phyloP scores from a whole-genome alignment of 2,329 filamentous ascomycete species.

The Raffaelea arxii region DNA sequence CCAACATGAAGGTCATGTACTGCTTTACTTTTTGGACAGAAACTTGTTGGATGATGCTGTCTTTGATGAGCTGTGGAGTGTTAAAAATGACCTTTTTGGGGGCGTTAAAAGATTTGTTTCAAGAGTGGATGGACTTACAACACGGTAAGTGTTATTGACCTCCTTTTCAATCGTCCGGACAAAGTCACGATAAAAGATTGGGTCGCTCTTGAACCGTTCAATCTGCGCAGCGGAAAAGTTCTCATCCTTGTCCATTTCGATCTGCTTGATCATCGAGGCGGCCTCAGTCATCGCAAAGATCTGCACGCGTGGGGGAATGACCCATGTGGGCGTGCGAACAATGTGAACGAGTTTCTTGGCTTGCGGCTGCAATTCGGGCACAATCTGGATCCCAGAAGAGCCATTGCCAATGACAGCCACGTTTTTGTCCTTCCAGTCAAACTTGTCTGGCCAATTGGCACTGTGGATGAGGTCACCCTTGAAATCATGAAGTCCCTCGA shows the following conservation, averaged over 20 bases:
- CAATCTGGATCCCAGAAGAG: conserved; percentile 42
- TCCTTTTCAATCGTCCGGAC: conserved; percentile 36
- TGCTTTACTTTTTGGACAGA: conserved; percentile 29
- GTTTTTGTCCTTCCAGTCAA: conserved; percentile 38
- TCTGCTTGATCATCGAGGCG: conserved; percentile 24
- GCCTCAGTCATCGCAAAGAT: conserved; percentile 28
- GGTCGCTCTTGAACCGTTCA: conserved; percentile 34
- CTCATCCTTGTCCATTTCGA: conserved; percentile 31
- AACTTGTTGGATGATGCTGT: conserved; percentile 29
- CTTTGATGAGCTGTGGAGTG: conserved; percentile 25
- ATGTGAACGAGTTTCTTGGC: conserved; percentile 26
- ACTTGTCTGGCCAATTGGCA: conserved; percentile 40
- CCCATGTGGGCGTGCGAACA: conserved; percentile 33
- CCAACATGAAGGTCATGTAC: conserved; percentile 38
- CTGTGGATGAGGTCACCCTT: conserved; percentile 41
- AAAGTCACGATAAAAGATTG: conserved; percentile 34
- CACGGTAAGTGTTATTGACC: conserved; percentile 30
- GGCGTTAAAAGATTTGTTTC: not conserved
- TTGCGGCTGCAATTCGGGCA: conserved; percentile 36
- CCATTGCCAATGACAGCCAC: conserved; percentile 49
- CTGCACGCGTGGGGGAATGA: conserved; percentile 24
- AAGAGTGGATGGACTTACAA: conserved; percentile 21
- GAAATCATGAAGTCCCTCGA: conserved; percentile 35
- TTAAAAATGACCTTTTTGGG: conserved; percentile 3
- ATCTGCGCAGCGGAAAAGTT: conserved; percentile 34